Evolutionary conservation across 305 asterid species (phyloP).

Genomic region (Fraxinus nigra): DNA sequence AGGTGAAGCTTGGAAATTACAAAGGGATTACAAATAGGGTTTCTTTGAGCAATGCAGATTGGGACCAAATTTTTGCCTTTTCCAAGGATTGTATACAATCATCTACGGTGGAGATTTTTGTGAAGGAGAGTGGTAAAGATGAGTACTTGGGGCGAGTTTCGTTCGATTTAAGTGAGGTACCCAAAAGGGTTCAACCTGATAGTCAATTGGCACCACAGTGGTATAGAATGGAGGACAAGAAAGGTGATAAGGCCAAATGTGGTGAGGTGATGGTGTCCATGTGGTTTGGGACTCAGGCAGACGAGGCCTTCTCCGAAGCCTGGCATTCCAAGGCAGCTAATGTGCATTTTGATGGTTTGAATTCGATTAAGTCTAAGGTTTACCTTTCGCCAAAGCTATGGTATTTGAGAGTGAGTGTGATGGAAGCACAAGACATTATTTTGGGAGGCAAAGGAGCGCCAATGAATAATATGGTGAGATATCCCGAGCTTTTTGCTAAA

Average conservation of each 20-base stretch:
- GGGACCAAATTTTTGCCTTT: slow-evolving; percentile 12
- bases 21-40: neutral
- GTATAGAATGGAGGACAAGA: slow-evolving; percentile 19
- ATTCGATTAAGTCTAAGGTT: slow-evolving; percentile 18
- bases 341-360: neutral
- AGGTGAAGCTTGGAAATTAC: slow-evolving; percentile 11
- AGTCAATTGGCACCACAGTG: slow-evolving; percentile 21
- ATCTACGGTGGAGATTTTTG: neutral
- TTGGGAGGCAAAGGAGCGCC: neutral
- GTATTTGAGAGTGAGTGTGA: slow-evolving; percentile 27
- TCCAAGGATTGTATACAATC: neutral
- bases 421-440: slow-evolving; percentile 28
- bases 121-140: neutral
- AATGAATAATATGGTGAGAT: neutral
- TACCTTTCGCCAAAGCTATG: slow-evolving; percentile 28
- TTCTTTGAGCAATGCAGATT: neutral
- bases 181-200: slow-evolving; percentile 15
- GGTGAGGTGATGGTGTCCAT: slow-evolving; percentile 15
- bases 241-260: neutral
- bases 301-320: slow-evolving; percentile 13
- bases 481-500: slow-evolving; percentile 18
- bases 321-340: slow-evolving; percentile 8
- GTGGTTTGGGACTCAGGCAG: slow-evolving; percentile 20
- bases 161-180: slow-evolving; percentile 6
- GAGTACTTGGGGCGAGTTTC: neutral